Conservation (phyloP, 2,329 filamentous ascomycete species). For the Ceratocystis variospora region DNA sequence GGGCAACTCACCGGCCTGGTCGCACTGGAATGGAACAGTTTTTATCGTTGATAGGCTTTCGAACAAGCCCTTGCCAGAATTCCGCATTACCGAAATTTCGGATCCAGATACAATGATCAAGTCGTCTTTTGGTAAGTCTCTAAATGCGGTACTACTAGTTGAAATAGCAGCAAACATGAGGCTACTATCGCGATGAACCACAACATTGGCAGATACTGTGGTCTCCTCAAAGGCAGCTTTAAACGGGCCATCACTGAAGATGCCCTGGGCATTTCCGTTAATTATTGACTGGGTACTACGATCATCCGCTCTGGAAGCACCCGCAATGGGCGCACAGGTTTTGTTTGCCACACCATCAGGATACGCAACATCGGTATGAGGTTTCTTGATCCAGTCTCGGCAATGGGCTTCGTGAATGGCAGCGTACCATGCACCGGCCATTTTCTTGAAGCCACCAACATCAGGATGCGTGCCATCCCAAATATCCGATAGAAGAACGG, state of each 20-base stretch:
- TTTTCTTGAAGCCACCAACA: conserved; percentile 30
- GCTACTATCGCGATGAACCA: not conserved
- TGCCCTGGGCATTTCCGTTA: not conserved
- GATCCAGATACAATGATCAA: not conserved
- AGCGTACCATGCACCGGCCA: conserved; percentile 29
- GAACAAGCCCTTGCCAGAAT: not conserved
- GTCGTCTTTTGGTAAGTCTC: conserved; percentile 7
- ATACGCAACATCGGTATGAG: conserved; percentile 11
- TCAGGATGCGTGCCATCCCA: conserved; percentile 30
- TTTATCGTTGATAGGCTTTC: not conserved
- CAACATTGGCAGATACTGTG: not conserved
- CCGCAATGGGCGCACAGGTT: conserved; percentile 6
- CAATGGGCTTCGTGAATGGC: conserved; percentile 24
- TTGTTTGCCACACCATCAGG: not conserved
- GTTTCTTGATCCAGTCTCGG: conserved; percentile 17
- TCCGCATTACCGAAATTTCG: not conserved
- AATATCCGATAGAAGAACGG: conserved; percentile 23
- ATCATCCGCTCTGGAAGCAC: conserved; percentile 9
- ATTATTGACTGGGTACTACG: conserved; percentile 5
- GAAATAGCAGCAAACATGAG: conserved; percentile 19
- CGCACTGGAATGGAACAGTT: conserved; percentile 8
- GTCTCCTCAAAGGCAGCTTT: not conserved
- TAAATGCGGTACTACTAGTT: not conserved
- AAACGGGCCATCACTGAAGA: conserved; percentile 13
- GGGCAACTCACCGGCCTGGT: conserved; percentile 8